These are phyloP conservation scores for Penicillium goetzii DNA, from an alignment of 495 filamentous ascomycete species.

Conservation along the genomic window DNA sequence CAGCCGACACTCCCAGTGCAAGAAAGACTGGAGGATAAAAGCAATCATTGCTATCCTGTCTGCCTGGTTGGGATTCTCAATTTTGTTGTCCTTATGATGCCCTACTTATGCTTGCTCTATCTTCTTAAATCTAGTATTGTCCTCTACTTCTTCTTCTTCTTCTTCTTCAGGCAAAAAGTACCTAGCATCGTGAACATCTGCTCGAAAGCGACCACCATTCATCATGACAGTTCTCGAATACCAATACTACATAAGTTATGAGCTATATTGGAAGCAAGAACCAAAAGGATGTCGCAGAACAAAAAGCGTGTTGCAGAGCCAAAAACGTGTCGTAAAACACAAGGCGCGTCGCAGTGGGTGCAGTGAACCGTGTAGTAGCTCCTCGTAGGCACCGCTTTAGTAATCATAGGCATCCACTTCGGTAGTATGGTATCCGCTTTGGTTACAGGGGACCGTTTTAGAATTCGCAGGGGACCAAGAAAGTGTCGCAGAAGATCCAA, in stretches of 20 bases:
- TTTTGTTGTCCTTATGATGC: too few species aligned
- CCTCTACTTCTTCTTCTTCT: conserved; percentile 9
- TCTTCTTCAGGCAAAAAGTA: neutral
- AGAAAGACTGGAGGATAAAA: neutral
- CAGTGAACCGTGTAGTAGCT: neutral
- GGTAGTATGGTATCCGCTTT: conserved; percentile 4
- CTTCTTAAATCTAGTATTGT: neutral
- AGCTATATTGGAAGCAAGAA: neutral
- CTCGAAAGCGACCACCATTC: neutral
- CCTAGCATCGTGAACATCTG: neutral
- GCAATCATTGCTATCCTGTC: too few species aligned
- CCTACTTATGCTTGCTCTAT: neutral
- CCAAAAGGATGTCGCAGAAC: conserved; percentile 1
- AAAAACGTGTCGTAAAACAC: neutral
- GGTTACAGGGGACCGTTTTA: neutral
- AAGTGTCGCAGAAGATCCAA: conserved; percentile 1
- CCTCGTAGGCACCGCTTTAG: neutral
- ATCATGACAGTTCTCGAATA: neutral
- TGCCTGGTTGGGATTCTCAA: too few species aligned
- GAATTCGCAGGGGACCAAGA: neutral
- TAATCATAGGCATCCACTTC: neutral
- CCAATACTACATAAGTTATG: neutral
- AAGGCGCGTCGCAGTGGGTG: neutral
- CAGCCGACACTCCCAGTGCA: neutral
- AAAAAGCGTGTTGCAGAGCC: neutral